Evolutionary conservation across 257 asterid genomes (phyloP), one percentile per base, ranked within the genome.

Genomic region (Solanum okadae): DNA sequence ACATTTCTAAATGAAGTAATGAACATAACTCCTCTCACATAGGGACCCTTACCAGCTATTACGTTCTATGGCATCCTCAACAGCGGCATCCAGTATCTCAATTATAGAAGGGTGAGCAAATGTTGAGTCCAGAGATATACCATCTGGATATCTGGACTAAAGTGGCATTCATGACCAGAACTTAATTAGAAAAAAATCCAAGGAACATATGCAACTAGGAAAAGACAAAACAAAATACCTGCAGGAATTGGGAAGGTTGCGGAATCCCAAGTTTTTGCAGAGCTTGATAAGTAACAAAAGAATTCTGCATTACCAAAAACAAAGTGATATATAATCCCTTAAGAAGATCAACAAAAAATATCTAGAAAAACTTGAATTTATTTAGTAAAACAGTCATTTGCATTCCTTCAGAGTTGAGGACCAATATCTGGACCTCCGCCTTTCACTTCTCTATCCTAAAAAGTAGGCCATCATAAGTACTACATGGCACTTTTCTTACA

Each of bases 111-210:
- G 94, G 89, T 94, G 99, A 83, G 88, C 96, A 90, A 95, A 97
- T 89, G 93, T 88, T 70, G 93, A 93, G 83, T n/a, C 93, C 84
- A 97, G 96, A 90, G 98, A 93, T 86, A 93, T 94, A 38, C 98
- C 99, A 86, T 94, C 99, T 76, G 99, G 96, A 89, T 97, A 96
- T 92, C 99, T 96, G 89, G 99, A 93, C 99, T 96, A 92, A 78
- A 89, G 85, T 88, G 87, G 86, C 85, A 87, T 46, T 44, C 91
- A 93, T 65, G 38, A 73, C 79, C 78, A 86, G 84, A 90, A 88
- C 72, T 86, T 86, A 89, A 78, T 92, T 23, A 87, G 75, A 49
- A 82, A 20, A 56, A 86, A 75, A 85, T 85, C 79, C 73, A 72
- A 77, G 88, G 34, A 86, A 82, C 38, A 27, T 20, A 88, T 10